Evolutionary conservation across 225 moss, liverwort and hornwort genomes (phyloP).

Genomic region (Marchantia polymorpha): DNA sequence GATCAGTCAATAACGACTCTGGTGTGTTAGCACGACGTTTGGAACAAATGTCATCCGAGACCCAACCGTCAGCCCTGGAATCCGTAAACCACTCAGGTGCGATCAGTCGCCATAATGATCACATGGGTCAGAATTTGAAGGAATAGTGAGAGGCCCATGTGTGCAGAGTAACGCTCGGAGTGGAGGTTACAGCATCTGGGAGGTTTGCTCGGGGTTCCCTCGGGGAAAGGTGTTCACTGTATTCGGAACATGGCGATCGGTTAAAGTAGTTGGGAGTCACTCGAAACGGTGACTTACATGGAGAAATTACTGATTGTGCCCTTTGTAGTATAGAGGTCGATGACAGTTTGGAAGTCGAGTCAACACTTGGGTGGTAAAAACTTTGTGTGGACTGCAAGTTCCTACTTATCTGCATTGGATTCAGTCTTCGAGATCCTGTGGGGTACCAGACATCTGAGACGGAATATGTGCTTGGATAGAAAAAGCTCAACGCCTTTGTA

Average conservation of each 20-base stretch:
- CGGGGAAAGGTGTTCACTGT: not conserved
- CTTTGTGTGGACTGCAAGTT: too few species aligned
- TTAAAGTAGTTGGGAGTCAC: not conserved
- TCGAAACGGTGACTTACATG: not conserved
- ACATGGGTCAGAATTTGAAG: not conserved
- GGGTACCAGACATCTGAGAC: not conserved
- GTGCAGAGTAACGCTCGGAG: not conserved
- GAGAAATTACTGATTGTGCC: too few species aligned
- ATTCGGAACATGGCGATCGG: not conserved
- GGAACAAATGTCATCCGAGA: not conserved
- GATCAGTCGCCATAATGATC: not conserved
- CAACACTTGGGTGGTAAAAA: too few species aligned
- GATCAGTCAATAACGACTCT: not conserved
- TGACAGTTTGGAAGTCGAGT: too few species aligned
- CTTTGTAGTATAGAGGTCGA: too few species aligned
- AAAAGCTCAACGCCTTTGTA: not conserved
- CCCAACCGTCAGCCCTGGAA: not conserved
- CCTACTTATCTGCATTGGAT: too few species aligned
- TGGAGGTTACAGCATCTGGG: not conserved
- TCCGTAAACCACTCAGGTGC: not conserved
- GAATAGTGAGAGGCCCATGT: not conserved
- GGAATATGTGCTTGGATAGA: too few species aligned
- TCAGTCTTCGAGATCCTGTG: too few species aligned
- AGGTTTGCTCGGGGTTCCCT: not conserved
- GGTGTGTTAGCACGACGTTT: not conserved